phyloP scores from a whole-genome alignment of 2,329 filamentous ascomycete genomes.

The Aspergillus amoenus region DNA sequence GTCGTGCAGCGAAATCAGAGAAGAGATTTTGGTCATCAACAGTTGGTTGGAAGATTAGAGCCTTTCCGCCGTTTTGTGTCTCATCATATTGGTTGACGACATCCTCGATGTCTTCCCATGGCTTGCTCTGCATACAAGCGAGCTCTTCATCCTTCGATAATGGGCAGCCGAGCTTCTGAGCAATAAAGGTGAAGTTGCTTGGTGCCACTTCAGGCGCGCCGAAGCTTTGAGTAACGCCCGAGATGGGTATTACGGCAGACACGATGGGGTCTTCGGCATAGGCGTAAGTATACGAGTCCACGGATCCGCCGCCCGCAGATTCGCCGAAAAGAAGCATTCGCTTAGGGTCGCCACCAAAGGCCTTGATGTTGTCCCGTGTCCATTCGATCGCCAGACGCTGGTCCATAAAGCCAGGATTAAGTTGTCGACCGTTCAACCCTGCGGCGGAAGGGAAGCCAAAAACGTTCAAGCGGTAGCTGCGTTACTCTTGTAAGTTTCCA shows the following conservation, averaged over 20 bases:
- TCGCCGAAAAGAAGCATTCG: not conserved
- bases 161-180: not conserved
- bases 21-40: not conserved
- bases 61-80: not conserved
- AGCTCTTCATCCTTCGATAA: not conserved
- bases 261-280: not conserved
- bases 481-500: not conserved
- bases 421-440: not conserved
- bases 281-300: not conserved
- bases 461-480: not conserved
- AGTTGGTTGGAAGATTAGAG: not conserved
- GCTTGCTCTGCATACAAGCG: not conserved
- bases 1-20: not conserved
- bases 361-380: not conserved
- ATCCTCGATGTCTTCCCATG: not conserved
- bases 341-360: not conserved
- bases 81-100: not conserved
- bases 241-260: not conserved
- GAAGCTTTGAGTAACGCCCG: not conserved
- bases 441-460: not conserved
- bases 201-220: not conserved
- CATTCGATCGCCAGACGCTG: not conserved
- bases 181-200: not conserved
- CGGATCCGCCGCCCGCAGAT: not conserved
- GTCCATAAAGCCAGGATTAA: not conserved